A percentile compares a stretch with the other conserved stretches of the same genome.
phyloP scores from a whole-genome alignment of 352 stramenopile genomes.

The Globisporangium paroecandrum region DNA sequence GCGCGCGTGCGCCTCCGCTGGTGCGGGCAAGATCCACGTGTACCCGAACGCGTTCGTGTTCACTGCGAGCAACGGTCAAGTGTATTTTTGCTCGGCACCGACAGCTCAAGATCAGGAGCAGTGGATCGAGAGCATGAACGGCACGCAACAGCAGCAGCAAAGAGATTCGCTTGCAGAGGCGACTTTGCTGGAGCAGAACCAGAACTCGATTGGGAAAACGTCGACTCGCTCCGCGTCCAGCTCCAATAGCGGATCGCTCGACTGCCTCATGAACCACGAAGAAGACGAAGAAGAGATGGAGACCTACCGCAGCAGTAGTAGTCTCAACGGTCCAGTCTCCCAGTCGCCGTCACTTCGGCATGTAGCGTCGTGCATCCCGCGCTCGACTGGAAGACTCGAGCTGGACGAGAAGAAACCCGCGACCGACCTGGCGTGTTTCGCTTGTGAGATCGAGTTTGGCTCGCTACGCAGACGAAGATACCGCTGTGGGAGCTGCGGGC shows the following conservation, averaged over 20 bases:
- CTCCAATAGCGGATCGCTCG: slow-evolving; percentile 8
- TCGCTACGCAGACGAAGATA: slow-evolving; percentile 17
- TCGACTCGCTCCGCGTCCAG: not conserved
- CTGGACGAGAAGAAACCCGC: slow-evolving; percentile 1
- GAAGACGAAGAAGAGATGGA: not conserved
- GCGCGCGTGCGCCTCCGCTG: slow-evolving; percentile 13
- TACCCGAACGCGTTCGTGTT: slow-evolving; percentile 36
- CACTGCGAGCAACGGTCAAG: slow-evolving; percentile 19
- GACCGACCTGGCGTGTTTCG: slow-evolving; percentile 16
- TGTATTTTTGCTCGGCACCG: slow-evolving; percentile 33
- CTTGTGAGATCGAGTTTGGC: slow-evolving; percentile 25
- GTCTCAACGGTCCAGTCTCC: not conserved
- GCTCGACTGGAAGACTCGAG: slow-evolving; percentile 9
- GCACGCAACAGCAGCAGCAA: not conserved
- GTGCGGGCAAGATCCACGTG: slow-evolving; percentile 23
- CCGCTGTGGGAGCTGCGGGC: slow-evolving; percentile 24
- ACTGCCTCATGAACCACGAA: not conserved
- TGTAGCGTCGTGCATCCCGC: not conserved
- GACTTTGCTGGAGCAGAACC: not conserved
- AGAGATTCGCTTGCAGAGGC: not conserved
- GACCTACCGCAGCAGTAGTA: not conserved
- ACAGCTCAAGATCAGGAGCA: slow-evolving; percentile 20
- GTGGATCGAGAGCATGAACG: slow-evolving; percentile 27
- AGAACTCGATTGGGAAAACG: slow-evolving; percentile 1
- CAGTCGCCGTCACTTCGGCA: slow-evolving; percentile 8